phyloP scores from a whole-genome alignment of 805 yeast species.

The Kluyveromyces siamensis region DNA sequence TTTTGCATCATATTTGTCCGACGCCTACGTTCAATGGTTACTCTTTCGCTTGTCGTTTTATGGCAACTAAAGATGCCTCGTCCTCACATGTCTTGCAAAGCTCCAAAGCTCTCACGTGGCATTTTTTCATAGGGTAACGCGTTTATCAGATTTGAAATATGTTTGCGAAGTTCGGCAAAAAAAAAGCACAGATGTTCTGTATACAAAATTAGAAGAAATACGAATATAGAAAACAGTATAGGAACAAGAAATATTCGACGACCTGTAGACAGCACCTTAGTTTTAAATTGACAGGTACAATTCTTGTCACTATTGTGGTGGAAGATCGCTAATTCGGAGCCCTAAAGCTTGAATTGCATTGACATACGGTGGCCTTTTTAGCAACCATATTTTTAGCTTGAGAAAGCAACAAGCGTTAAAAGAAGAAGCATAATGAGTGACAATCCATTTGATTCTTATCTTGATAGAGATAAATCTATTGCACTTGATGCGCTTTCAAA shows the following conservation, averaged over 20 bases:
- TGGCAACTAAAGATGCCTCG: not conserved
- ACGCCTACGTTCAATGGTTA: too few species aligned
- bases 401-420: not conserved
- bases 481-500: conserved; percentile 23
- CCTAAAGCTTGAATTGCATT: not conserved
- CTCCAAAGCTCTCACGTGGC: not conserved
- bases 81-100: not conserved
- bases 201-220: not conserved
- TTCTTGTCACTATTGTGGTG: not conserved
- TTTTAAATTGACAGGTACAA: not conserved
- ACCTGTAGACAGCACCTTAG: not conserved
- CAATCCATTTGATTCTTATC: conserved; percentile 23
- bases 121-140: not conserved
- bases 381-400: not conserved
- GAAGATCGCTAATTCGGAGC: not conserved
- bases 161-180: not conserved
- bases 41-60: not conserved
- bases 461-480: conserved; percentile 10
- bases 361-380: not conserved
- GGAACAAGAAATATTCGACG: not conserved
- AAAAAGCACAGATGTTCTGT: not conserved
- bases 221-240: too few species aligned
- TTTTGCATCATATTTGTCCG: too few species aligned
- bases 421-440: conserved; percentile 11
- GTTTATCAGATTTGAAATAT: not conserved